Evolutionary conservation across 345 rosid species (phyloP).

Genomic region (Cardiospermum halicacabum): DNA sequence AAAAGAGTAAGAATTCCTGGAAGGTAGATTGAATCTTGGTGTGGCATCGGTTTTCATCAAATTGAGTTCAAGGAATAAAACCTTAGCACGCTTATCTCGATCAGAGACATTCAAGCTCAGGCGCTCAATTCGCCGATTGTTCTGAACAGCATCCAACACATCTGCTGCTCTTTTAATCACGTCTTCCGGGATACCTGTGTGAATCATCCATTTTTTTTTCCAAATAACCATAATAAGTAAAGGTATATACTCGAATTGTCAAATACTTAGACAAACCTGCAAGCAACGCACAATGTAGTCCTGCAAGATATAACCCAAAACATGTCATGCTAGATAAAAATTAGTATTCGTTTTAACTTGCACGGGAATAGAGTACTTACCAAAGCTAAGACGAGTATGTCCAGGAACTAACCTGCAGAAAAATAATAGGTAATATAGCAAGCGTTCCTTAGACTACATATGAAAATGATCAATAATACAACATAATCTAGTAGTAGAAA

Average conservation of each 20-base stretch:
- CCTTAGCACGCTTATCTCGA: slow-evolving; percentile 71
- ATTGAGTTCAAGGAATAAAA: slow-evolving; percentile 17
- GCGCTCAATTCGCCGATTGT: slow-evolving; percentile 41
- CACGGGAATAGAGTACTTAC: slow-evolving; percentile 34
- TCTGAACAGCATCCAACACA: slow-evolving; percentile 50
- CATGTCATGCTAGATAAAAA: slow-evolving; percentile 15
- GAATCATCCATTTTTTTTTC: not conserved
- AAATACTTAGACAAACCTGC: slow-evolving; percentile 46
- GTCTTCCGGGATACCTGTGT: slow-evolving; percentile 75
- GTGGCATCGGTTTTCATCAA: not conserved
- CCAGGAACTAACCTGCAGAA: slow-evolving; percentile 80
- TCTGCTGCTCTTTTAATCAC: slow-evolving; percentile 72
- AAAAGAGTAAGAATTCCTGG: not conserved
- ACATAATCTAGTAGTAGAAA: too few relatives aligned
- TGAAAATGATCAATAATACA: too few relatives aligned
- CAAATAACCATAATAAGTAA: not conserved
- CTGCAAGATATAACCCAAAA: slow-evolving; percentile 36
- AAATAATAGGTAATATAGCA: not conserved
- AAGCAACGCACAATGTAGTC: slow-evolving; percentile 80
- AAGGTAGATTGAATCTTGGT: not conserved
- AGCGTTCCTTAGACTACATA: too few relatives aligned
- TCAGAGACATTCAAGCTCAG: slow-evolving; percentile 48
- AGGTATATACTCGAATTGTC: not conserved
- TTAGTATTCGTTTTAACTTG: slow-evolving; percentile 10
- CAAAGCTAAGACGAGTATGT: slow-evolving; percentile 75